Base-by-base conservation (phyloP, 1,284 basidiomycete species). In the Neolentinus lepideus region DNA sequence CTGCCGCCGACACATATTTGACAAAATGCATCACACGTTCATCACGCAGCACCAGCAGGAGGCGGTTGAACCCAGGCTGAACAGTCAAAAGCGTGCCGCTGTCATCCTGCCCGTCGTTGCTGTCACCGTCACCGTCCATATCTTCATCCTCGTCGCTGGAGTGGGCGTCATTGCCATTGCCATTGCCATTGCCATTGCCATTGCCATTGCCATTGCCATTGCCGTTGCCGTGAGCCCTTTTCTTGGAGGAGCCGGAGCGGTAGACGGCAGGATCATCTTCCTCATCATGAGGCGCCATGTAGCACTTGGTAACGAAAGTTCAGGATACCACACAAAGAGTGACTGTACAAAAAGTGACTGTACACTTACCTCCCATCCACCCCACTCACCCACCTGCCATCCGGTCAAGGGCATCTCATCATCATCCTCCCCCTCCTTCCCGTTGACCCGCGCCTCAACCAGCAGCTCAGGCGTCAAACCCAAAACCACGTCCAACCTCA, bases 181-280 rank as follows among this genome's bases (percentile, higher is more conserved):
- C 57, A 16, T 59, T 61, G 38, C 65, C 66, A 29, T 62, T 54
- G 14, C 55, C 4, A 63, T 55, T 59, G 22, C 58, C 60, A 43
- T 51, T 51, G 59, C 78, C 80, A 66, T 80, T 83, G 52, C 38
- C 38, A 21, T 61, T 60, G n/a, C 46, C 57, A n/a, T 59, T 61
- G 38, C 65, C 66, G 26, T 62, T 54, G n/a, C 55, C 4, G 63
- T 55, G 59, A 22, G 59, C 60, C 45, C 51, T 48, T 59, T 79
- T 80, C 66, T 80, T 83, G 52, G 69, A 73, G 10, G 77, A 75
- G 31, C 84, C 76, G 1, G 88, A 85, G 46, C 92, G 88, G 70
- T 97, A 98, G 16, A 97, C 90, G 2, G 94, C 93, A 3, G 95
- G 95, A 68, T 96, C 94, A 62, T 95, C 93, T 61, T 91, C 91